These are phyloP conservation scores for Phialemoniopsis sp. DNA, from an alignment of 2,329 filamentous ascomycete genomes.

Conservation along the genomic window DNA sequence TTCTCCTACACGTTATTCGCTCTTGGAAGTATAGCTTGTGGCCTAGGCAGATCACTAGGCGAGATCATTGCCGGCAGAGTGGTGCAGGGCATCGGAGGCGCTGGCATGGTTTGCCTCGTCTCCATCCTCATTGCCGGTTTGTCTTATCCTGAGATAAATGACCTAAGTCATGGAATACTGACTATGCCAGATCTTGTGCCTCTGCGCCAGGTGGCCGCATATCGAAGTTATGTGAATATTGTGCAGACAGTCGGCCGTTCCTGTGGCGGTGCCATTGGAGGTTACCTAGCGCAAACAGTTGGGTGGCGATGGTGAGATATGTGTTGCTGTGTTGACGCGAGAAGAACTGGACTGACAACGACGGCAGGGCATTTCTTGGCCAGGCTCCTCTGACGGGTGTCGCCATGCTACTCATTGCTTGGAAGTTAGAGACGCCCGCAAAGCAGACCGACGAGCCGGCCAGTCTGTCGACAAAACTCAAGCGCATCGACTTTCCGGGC, in stretches of 20 bases:
- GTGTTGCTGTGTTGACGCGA: too few species aligned
- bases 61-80: slow-evolving; percentile 55
- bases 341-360: too few species aligned
- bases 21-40: slow-evolving; percentile 52
- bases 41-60: slow-evolving; percentile 52
- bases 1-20: slow-evolving; percentile 57
- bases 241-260: slow-evolving; percentile 23
- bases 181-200: too few species aligned
- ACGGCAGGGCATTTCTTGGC: slow-evolving; percentile 1
- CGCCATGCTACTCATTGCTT: background rate
- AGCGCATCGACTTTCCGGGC: slow-evolving; percentile 7
- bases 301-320: slow-evolving; percentile 7
- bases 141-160: too few species aligned
- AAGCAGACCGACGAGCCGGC: background rate
- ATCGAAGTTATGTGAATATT: slow-evolving; percentile 63
- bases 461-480: too few species aligned
- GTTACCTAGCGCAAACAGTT: background rate
- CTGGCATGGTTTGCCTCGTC: slow-evolving; percentile 60
- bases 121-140: slow-evolving; percentile 60
- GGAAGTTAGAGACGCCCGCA: slow-evolving; percentile 1
- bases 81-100: slow-evolving; percentile 44
- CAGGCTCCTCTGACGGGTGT: slow-evolving; percentile 1
- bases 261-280: slow-evolving; percentile 4
- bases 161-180: too few species aligned
- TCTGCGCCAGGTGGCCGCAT: too few species aligned